Evolutionary conservation across 1,284 basidiomycete species (phyloP).

Genomic region (Meripilus lineatus): DNA sequence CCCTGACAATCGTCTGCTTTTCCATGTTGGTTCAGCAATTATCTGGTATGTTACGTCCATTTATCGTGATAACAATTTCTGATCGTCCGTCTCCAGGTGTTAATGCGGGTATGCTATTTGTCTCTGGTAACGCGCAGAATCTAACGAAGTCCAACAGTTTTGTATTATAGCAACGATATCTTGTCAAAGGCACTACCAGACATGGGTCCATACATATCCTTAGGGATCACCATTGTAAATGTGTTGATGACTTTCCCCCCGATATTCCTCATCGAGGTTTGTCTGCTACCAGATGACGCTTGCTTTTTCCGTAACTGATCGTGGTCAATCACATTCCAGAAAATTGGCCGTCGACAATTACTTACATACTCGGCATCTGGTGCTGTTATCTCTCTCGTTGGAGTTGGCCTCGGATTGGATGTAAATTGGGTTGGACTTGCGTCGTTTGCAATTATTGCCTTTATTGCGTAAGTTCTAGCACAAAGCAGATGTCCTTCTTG

Average conservation of each 20-base stretch:
- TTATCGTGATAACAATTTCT: not conserved
- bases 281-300: constrained; percentile 16
- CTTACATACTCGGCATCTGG: constrained; percentile 55
- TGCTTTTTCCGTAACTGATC: constrained; percentile 1
- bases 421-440: constrained; percentile 54
- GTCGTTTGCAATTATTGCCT: constrained; percentile 75
- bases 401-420: constrained; percentile 73
- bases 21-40: constrained; percentile 79
- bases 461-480: constrained; percentile 76
- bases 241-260: constrained; percentile 77
- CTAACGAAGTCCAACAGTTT: constrained; percentile 39
- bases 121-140: not conserved
- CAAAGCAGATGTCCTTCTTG: not conserved
- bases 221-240: constrained; percentile 80
- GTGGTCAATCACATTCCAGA: constrained; percentile 31
- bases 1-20: constrained; percentile 67
- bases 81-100: constrained; percentile 31
- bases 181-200: constrained; percentile 74
- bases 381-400: constrained; percentile 60
- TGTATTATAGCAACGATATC: constrained; percentile 89
- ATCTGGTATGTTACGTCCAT: constrained; percentile 45
- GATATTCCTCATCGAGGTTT: constrained; percentile 81
- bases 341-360: constrained; percentile 58
- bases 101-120: constrained; percentile 43
- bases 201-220: constrained; percentile 71